phyloP scores from a whole-genome alignment of 345 rosid species.

The Balakata baccata region DNA sequence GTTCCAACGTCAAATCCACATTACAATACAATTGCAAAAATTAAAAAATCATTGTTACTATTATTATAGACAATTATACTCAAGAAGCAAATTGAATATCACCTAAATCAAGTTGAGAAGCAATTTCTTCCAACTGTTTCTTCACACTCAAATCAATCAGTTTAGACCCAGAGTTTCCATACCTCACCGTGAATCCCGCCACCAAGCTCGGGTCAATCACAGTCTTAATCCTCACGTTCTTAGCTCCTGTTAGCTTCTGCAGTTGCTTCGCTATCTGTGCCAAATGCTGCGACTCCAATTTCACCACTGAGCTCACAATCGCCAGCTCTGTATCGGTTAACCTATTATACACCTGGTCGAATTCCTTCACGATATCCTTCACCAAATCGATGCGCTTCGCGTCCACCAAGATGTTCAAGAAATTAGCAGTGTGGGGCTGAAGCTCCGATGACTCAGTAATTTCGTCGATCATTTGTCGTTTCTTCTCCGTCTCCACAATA shows the following conservation, averaged over 20 bases:
- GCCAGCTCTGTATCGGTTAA: conserved; percentile 75
- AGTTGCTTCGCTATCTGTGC: conserved; percentile 91
- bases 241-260: conserved; percentile 81
- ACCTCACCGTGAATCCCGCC: conserved; percentile 87
- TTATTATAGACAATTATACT: conserved; percentile 3
- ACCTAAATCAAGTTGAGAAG: conserved; percentile 70
- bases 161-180: conserved; percentile 72
- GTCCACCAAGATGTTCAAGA: conserved; percentile 65
- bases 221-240: conserved; percentile 83
- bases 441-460: conserved; percentile 43
- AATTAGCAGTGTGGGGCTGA: conserved; percentile 59
- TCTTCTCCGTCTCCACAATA: conserved; percentile 43
- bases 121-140: conserved; percentile 90
- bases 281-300: conserved; percentile 66
- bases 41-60: too few relatives aligned
- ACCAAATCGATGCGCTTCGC: conserved; percentile 54
- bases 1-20: neutral
- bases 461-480: conserved; percentile 56
- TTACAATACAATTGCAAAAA: neutral
- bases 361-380: conserved; percentile 68
- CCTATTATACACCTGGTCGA: conserved; percentile 61
- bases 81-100: conserved; percentile 61
- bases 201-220: conserved; percentile 70
- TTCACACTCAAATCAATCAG: conserved; percentile 90
- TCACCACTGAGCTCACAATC: conserved; percentile 77